A percentile compares a stretch with the other conserved stretches of the same genome.
Conservation (phyloP, 1,284 basidiomycete species). For the Sphaerobolus stellatus region DNA sequence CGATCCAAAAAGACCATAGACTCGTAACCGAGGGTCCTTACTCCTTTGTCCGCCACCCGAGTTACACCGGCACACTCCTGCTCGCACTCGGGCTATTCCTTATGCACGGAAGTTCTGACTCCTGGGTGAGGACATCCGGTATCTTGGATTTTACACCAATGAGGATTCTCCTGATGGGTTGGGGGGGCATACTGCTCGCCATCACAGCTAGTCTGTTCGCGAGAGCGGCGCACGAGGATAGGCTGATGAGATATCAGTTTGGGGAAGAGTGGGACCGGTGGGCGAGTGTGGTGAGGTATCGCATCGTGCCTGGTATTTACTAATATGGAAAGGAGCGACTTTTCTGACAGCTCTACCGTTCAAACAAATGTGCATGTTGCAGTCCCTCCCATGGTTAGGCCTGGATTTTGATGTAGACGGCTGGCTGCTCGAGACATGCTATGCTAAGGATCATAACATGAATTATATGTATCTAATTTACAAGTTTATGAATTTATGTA, state of each 20-base stretch:
- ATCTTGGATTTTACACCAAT: background rate
- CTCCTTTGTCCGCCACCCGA: conserved; percentile 37
- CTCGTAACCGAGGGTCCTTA: conserved; percentile 39
- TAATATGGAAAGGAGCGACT: conserved; percentile 20
- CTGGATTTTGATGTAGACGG: background rate
- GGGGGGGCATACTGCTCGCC: background rate
- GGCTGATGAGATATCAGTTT: conserved; percentile 17
- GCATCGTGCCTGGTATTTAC: conserved; percentile 21
- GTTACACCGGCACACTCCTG: conserved; percentile 36
- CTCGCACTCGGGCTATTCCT: conserved; percentile 29
- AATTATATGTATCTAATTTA: too few relatives aligned
- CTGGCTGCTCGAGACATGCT: background rate
- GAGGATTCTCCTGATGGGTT: background rate
- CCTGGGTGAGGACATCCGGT: background rate
- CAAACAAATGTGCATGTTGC: background rate
- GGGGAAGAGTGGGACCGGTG: conserved; percentile 21
- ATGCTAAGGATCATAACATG: background rate
- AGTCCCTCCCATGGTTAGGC: background rate
- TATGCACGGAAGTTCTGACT: conserved; percentile 17
- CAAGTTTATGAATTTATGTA: too few relatives aligned
- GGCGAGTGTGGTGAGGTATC: conserved; percentile 19
- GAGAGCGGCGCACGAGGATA: conserved; percentile 17
- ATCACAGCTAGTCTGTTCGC: background rate
- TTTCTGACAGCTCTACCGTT: background rate
- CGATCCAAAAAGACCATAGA: conserved; percentile 32